phyloP scores from a whole-genome alignment of 306 rosid genomes.

The Biancaea sappan region DNA sequence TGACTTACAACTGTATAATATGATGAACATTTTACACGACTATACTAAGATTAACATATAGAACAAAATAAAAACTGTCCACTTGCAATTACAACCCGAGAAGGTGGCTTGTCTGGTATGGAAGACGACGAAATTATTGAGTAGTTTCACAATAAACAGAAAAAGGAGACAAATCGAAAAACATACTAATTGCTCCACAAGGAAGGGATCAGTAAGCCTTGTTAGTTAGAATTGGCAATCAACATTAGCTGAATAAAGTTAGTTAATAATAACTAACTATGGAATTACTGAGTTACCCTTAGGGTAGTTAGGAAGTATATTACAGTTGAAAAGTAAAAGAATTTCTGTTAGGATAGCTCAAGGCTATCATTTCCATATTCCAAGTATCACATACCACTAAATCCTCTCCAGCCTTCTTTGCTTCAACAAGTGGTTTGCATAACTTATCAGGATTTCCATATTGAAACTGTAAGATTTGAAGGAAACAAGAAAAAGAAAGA shows the following conservation, averaged over 20 bases:
- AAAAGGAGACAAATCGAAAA: slow-evolving; percentile 25
- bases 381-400: too few species aligned
- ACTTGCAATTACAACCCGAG: background rate
- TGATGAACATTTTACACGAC: background rate
- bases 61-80: background rate
- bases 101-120: slow-evolving; percentile 4
- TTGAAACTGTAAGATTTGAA: slow-evolving; percentile 64
- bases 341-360: too few species aligned
- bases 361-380: too few species aligned
- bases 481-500: slow-evolving; percentile 22
- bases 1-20: background rate
- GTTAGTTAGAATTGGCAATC: too few species aligned
- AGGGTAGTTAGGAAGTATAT: too few species aligned
- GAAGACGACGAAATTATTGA: background rate
- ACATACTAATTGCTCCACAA: too few species aligned
- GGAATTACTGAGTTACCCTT: too few species aligned
- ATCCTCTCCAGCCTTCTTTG: slow-evolving; percentile 71
- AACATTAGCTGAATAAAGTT: too few species aligned
- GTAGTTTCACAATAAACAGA: slow-evolving; percentile 6
- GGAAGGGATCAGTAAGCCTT: too few species aligned
- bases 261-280: too few species aligned
- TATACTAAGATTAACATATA: background rate
- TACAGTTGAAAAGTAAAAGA: too few species aligned
- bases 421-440: slow-evolving; percentile 71
- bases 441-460: slow-evolving; percentile 85